These are phyloP conservation scores for Lichtheimia hyalospora DNA, from an alignment of 371 early-diverging fungal genomes.

Conservation along the genomic window DNA sequence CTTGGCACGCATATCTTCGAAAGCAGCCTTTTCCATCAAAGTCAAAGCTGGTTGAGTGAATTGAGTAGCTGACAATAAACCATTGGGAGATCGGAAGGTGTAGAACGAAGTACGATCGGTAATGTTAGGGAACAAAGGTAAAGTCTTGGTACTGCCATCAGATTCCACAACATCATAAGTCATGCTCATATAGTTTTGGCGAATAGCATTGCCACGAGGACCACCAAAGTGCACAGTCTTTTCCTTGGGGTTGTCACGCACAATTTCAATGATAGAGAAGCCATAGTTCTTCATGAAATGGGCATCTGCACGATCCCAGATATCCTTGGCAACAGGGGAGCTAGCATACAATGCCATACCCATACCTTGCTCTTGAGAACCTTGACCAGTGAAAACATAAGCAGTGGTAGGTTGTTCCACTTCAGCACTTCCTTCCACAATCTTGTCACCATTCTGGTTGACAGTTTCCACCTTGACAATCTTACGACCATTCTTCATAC, in stretches of 20 bases:
- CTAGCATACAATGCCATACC: constrained; percentile 92
- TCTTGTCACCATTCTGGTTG: constrained; percentile 86
- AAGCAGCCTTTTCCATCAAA: constrained; percentile 92
- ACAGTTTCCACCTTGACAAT: constrained; percentile 90
- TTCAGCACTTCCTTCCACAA: constrained; percentile 91
- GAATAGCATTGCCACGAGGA: constrained; percentile 86
- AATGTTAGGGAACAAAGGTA: constrained; percentile 92
- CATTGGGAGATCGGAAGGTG: constrained; percentile 90
- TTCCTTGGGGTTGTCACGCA: constrained; percentile 86
- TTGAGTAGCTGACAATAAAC: constrained; percentile 93
- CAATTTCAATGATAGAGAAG: constrained; percentile 92
- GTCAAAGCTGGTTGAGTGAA: constrained; percentile 95
- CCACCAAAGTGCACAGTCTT: constrained; percentile 96
- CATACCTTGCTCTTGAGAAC: constrained; percentile 95
- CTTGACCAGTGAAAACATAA: constrained; percentile 96
- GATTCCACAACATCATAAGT: constrained; percentile 84
- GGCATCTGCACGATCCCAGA: constrained; percentile 93
- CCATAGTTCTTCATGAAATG: constrained; percentile 90
- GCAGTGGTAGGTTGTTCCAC: constrained; percentile 92
- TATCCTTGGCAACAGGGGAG: constrained; percentile 81
- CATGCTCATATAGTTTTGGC: constrained; percentile 88
- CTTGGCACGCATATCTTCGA: constrained; percentile 88
- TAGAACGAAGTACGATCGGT: constrained; percentile 76
- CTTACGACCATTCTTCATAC: constrained; percentile 97
- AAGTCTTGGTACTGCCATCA: constrained; percentile 69